These are phyloP conservation scores for Herpetomonas tarakana DNA, from an alignment of 208 protist species.

Conservation along the genomic window DNA sequence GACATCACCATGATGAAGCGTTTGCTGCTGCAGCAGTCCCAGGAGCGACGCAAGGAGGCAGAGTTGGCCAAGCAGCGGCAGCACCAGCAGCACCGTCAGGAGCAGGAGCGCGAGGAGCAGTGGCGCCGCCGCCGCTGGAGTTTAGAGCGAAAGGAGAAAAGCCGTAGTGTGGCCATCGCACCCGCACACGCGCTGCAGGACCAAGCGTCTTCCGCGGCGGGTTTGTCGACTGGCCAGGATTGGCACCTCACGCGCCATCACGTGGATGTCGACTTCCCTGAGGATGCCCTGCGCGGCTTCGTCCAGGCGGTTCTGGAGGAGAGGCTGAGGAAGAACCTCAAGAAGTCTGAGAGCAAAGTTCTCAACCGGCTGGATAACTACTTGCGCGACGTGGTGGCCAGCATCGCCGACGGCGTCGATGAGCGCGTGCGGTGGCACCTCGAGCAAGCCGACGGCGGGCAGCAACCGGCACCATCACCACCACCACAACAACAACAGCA, in stretches of 20 bases:
- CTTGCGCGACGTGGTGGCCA: constrained; percentile 53
- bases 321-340: constrained; percentile 54
- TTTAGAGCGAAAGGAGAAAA: background rate
- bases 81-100: constrained; percentile 11
- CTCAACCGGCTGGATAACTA: constrained; percentile 67
- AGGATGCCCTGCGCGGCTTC: constrained; percentile 64
- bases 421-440: constrained; percentile 34
- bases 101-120: background rate
- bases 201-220: background rate
- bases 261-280: constrained; percentile 76
- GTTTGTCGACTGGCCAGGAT: background rate
- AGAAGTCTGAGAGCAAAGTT: constrained; percentile 50
- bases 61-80: constrained; percentile 31
- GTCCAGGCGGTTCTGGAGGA: constrained; percentile 61
- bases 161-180: background rate
- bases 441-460: constrained; percentile 1
- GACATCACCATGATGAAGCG: constrained; percentile 84
- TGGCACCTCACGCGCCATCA: constrained; percentile 43
- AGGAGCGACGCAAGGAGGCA: constrained; percentile 50
- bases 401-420: constrained; percentile 50
- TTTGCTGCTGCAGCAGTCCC: constrained; percentile 78
- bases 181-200: no score
- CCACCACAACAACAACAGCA: constrained; percentile 2
- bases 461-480: constrained; percentile 2
- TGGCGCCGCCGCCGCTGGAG: background rate